A percentile compares a stretch with the other conserved stretches of the same genome.
phyloP scores from a whole-genome alignment of 2,329 filamentous ascomycete species.

The Penicillium sp. region DNA sequence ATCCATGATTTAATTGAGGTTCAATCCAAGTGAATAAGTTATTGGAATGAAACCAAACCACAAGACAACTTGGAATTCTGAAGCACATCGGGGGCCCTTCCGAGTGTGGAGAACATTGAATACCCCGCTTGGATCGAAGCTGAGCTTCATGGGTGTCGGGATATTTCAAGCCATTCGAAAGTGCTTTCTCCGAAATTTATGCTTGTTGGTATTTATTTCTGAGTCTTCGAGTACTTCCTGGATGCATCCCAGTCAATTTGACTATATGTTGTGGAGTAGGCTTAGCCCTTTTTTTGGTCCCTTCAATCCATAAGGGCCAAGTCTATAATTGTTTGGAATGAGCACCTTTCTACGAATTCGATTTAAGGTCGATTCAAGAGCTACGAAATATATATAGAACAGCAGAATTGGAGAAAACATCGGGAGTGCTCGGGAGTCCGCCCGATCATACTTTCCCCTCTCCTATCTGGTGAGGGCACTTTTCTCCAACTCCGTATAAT shows the following conservation, averaged over 20 bases:
- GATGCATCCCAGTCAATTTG: neutral
- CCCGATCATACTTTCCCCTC: conserved; percentile 5
- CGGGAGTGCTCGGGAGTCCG: neutral
- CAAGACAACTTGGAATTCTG: neutral
- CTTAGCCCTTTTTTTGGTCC: too few relatives aligned
- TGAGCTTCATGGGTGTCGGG: neutral
- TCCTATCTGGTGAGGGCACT: neutral
- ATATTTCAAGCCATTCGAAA: neutral
- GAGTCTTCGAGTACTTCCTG: neutral
- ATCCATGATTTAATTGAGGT: conserved; percentile 7
- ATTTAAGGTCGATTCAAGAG: too few relatives aligned
- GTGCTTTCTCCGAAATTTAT: neutral
- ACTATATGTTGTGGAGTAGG: neutral
- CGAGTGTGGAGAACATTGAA: conserved; percentile 4
- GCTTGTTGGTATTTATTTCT: neutral
- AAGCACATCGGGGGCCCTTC: conserved; percentile 1
- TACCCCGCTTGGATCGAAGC: neutral
- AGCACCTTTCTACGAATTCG: too few relatives aligned
- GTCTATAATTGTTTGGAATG: too few relatives aligned
- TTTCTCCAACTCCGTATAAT: conserved; percentile 9
- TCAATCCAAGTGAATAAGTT: neutral
- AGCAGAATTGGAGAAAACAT: neutral
- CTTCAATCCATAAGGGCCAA: too few relatives aligned
- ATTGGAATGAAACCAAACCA: neutral
- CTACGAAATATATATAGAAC: neutral